These are phyloP conservation scores for Cynara cardunculus DNA, from an alignment of 129 eudicot species.

Conservation along the genomic window DNA sequence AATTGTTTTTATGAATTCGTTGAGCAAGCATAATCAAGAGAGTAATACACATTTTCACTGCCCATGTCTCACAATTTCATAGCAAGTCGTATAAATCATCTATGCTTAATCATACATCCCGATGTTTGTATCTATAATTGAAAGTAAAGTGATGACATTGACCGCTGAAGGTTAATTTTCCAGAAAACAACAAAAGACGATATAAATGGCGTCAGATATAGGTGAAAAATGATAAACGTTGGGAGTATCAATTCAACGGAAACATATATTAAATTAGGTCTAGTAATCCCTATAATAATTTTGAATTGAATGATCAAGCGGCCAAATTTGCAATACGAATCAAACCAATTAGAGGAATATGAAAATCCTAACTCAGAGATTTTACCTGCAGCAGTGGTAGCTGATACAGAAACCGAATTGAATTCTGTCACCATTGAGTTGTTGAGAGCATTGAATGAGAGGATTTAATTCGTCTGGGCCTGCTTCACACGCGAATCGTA, in stretches of 20 bases:
- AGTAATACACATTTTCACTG: background rate
- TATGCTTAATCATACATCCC: background rate
- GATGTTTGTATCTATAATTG: background rate
- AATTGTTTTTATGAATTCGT: background rate
- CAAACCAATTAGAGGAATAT: background rate
- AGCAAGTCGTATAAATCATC: background rate
- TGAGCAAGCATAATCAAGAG: background rate
- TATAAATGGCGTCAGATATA: slow-evolving; percentile 27
- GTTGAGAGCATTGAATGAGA: slow-evolving; percentile 62
- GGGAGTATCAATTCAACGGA: slow-evolving; percentile 16
- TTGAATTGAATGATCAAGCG: slow-evolving; percentile 4
- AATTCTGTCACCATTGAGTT: slow-evolving; percentile 39
- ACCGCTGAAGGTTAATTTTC: slow-evolving; percentile 5
- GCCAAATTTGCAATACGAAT: background rate
- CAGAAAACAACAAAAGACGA: slow-evolving; percentile 12
- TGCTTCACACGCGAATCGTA: slow-evolving; percentile 10
- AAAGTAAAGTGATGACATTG: slow-evolving; percentile 12
- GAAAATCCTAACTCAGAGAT: slow-evolving; percentile 1
- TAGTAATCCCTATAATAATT: background rate
- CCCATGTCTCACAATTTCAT: background rate
- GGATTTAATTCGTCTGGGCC: slow-evolving; percentile 32
- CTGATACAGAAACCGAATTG: slow-evolving; percentile 36
- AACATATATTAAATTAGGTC: background rate
- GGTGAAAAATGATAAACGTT: slow-evolving; percentile 17
- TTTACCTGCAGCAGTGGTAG: slow-evolving; percentile 16